Conservation (phyloP, 1,139 yeast species). For the Suhomyces ambrosiae region DNA sequence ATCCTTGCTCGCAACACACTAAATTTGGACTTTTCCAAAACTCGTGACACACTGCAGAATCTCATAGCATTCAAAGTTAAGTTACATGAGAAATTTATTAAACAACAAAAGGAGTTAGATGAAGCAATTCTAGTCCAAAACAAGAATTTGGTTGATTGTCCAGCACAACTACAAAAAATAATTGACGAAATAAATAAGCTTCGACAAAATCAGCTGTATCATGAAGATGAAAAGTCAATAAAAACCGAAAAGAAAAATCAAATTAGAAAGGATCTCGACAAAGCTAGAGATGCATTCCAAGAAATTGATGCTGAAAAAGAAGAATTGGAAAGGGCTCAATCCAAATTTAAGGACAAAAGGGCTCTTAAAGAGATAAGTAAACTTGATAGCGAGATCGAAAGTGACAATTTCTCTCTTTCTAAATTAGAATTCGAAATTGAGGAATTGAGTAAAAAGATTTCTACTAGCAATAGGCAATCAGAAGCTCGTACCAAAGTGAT, state of each 20-base stretch:
- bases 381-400: conserved; percentile 34
- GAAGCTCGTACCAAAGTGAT: conserved; percentile 36
- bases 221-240: conserved; percentile 35
- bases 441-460: conserved; percentile 50
- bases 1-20: conserved; percentile 13
- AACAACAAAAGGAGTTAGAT: conserved; percentile 20
- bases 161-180: conserved; percentile 11
- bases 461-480: conserved; percentile 56
- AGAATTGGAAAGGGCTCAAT: conserved; percentile 37
- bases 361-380: conserved; percentile 29
- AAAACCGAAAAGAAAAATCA: conserved; percentile 33
- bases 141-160: conserved; percentile 12
- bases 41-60: background rate
- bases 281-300: conserved; percentile 43
- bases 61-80: background rate
- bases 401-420: conserved; percentile 40
- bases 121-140: conserved; percentile 5
- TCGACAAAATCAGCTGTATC: conserved; percentile 43
- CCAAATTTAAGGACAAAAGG: conserved; percentile 30
- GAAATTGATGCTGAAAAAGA: conserved; percentile 38
- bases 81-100: conserved; percentile 2
- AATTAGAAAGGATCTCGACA: conserved; percentile 38
- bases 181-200: conserved; percentile 32
- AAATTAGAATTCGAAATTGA: conserved; percentile 58
- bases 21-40: background rate